Evolutionary conservation across 805 yeast genomes (phyloP).

Genomic region (Hanseniaspora meyeri): DNA sequence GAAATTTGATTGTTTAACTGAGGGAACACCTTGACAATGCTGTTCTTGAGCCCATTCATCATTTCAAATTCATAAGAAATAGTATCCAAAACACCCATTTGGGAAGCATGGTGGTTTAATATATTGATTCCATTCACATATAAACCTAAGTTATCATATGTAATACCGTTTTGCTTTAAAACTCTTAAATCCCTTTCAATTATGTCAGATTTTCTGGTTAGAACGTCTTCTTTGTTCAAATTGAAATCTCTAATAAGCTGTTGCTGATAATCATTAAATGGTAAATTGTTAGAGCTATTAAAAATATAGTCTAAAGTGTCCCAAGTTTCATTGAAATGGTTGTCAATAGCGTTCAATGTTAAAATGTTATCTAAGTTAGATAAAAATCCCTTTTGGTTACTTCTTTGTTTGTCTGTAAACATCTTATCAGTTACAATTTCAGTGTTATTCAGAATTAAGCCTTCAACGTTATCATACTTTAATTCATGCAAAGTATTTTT

Average conservation of each 20-base stretch:
- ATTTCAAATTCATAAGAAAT: slow-evolving; percentile 19
- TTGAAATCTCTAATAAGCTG: neutral
- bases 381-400: slow-evolving; percentile 33
- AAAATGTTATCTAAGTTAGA: slow-evolving; percentile 28
- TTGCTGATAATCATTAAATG: slow-evolving; percentile 19
- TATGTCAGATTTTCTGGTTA: slow-evolving; percentile 10
- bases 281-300: slow-evolving; percentile 32
- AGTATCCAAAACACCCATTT: slow-evolving; percentile 18
- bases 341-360: slow-evolving; percentile 29
- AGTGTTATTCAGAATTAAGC: slow-evolving; percentile 32
- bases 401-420: slow-evolving; percentile 15
- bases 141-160: slow-evolving; percentile 24
- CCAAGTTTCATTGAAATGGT: slow-evolving; percentile 26
- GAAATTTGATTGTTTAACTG: slow-evolving; percentile 16
- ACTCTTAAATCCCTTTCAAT: slow-evolving; percentile 17
- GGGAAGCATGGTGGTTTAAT: slow-evolving; percentile 20
- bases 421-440: slow-evolving; percentile 12
- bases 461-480: slow-evolving; percentile 22
- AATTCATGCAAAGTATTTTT: slow-evolving; percentile 21
- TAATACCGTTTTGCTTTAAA: slow-evolving; percentile 21
- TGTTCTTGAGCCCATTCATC: slow-evolving; percentile 15
- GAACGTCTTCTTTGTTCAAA: neutral
- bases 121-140: slow-evolving; percentile 26
- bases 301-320: slow-evolving; percentile 27
- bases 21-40: slow-evolving; percentile 20